phyloP scores from a whole-genome alignment of 2,329 filamentous ascomycete genomes.

The Penicillium sumatraense region DNA sequence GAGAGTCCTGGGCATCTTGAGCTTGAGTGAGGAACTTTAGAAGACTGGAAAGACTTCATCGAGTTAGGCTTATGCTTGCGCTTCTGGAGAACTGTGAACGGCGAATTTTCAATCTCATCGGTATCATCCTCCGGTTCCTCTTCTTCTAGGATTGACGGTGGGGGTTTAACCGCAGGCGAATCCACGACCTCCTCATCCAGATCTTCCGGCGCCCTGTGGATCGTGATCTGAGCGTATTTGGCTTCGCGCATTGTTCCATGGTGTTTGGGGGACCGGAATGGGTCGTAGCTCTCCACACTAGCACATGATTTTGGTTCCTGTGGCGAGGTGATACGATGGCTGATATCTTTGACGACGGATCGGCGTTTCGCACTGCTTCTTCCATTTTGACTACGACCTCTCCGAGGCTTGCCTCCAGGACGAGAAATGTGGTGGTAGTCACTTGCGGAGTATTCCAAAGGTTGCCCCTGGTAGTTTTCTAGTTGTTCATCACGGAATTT shows the following conservation, averaged over 20 bases:
- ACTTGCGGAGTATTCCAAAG: slow-evolving; percentile 82
- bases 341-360: slow-evolving; percentile 60
- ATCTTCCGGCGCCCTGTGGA: slow-evolving; percentile 59
- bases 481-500: slow-evolving; percentile 83
- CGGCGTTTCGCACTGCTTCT: slow-evolving; percentile 45
- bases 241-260: slow-evolving; percentile 55
- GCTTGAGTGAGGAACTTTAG: slow-evolving; percentile 54
- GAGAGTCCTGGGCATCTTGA: slow-evolving; percentile 45
- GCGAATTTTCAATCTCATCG: slow-evolving; percentile 20
- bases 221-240: slow-evolving; percentile 69
- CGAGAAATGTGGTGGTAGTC: slow-evolving; percentile 82
- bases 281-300: slow-evolving; percentile 74
- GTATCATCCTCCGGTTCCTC: slow-evolving; percentile 21
- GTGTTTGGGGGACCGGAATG: slow-evolving; percentile 72
- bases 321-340: slow-evolving; percentile 54
- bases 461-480: slow-evolving; percentile 79
- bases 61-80: slow-evolving; percentile 38
- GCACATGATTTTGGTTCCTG: slow-evolving; percentile 50
- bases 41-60: slow-evolving; percentile 44
- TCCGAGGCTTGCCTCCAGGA: slow-evolving; percentile 36
- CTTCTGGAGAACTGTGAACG: slow-evolving; percentile 38
- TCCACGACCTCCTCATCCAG: slow-evolving; percentile 1
- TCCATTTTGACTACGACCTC: slow-evolving; percentile 33
- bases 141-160: slow-evolving; percentile 27
- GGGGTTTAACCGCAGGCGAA: slow-evolving; percentile 15